Conservation (phyloP, 2,329 filamentous ascomycete species). For the Aureobasidium sp. region DNA sequence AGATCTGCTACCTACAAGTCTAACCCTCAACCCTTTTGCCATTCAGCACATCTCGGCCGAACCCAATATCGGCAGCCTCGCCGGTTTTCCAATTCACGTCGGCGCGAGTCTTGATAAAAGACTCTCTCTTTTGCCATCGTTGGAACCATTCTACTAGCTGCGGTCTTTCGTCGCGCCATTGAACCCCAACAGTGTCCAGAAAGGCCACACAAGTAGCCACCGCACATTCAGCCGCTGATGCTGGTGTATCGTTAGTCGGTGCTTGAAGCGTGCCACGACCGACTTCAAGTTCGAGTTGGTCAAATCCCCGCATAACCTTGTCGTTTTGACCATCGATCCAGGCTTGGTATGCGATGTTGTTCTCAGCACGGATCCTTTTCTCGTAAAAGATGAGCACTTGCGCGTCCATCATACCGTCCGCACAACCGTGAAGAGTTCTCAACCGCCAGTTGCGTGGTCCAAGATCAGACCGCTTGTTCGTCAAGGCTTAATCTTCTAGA, state of each 20-base stretch:
- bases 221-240: constrained; percentile 10
- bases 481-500: constrained; percentile 1
- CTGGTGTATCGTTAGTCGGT: neutral
- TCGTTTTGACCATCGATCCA: constrained; percentile 2
- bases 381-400: constrained; percentile 7
- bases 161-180: constrained; percentile 1
- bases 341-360: neutral
- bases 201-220: neutral
- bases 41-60: neutral
- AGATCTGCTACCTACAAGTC: neutral
- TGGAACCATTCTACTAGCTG: neutral
- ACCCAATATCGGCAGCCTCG: neutral
- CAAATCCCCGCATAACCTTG: constrained; percentile 3
- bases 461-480: constrained; percentile 2
- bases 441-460: neutral
- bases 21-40: constrained; percentile 1
- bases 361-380: constrained; percentile 8
- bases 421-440: neutral
- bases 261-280: constrained; percentile 1
- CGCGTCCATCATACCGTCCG: constrained; percentile 2
- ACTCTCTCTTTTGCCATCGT: neutral
- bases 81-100: constrained; percentile 3
- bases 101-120: neutral
- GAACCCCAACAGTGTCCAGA: neutral
- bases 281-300: neutral